A percentile compares a stretch with the other conserved stretches of the same genome.
Conservation (phyloP, 2,329 filamentous ascomycete genomes). For the Exophiala dermatitidis region DNA sequence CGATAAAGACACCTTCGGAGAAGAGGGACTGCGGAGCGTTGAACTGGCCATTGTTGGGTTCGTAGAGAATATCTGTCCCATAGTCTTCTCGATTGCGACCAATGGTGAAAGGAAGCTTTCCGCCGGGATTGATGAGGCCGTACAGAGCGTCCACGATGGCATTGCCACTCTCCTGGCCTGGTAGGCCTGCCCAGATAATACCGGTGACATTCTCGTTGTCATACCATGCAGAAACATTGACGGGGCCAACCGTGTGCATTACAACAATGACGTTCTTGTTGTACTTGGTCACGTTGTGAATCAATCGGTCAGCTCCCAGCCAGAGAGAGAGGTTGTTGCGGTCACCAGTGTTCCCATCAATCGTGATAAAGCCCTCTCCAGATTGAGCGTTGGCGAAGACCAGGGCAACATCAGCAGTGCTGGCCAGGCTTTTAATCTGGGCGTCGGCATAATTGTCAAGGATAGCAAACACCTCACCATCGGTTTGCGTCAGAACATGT, state of each 20-base stretch:
- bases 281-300: constrained; percentile 67
- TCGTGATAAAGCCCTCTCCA: constrained; percentile 77
- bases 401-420: constrained; percentile 52
- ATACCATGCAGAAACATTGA: constrained; percentile 60
- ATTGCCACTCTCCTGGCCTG: constrained; percentile 69
- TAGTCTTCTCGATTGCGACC: constrained; percentile 48
- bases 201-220: constrained; percentile 62
- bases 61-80: constrained; percentile 50
- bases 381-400: constrained; percentile 85
- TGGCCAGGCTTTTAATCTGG: constrained; percentile 46
- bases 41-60: constrained; percentile 49
- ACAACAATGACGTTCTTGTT: constrained; percentile 89
- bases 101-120: constrained; percentile 57
- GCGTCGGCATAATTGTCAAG: constrained; percentile 51
- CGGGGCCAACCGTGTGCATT: constrained; percentile 76
- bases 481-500: constrained; percentile 55
- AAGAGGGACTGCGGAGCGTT: constrained; percentile 54
- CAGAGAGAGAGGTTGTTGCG: constrained; percentile 89
- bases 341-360: constrained; percentile 80
- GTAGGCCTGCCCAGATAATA: constrained; percentile 67
- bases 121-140: constrained; percentile 57
- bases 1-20: constrained; percentile 54
- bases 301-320: constrained; percentile 70
- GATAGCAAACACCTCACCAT: constrained; percentile 56
- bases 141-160: constrained; percentile 67